Percentiles rank a stretch among this genome's conserved stretches.
phyloP scores from a whole-genome alignment of 2,329 filamentous ascomycete genomes.

The Ophiostoma sp. region DNA sequence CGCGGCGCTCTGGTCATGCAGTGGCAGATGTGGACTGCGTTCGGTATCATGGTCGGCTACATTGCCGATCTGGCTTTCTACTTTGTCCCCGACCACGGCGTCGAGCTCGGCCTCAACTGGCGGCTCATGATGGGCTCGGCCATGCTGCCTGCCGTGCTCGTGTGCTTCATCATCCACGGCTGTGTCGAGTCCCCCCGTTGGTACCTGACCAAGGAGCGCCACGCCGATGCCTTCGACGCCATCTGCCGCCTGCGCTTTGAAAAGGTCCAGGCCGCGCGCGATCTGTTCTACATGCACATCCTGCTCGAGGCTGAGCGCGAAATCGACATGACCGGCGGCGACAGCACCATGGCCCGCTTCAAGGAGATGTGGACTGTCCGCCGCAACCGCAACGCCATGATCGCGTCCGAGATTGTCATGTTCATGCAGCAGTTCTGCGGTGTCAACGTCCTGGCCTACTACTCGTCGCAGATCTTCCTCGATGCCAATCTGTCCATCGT shows the following conservation, averaged over 20 bases:
- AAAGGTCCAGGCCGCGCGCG: constrained; percentile 51
- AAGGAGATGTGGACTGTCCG: constrained; percentile 55
- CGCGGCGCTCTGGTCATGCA: constrained; percentile 66
- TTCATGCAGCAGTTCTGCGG: constrained; percentile 56
- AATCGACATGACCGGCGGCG: constrained; percentile 33
- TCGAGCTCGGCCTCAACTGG: constrained; percentile 56
- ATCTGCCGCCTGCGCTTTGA: constrained; percentile 45
- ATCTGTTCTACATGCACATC: constrained; percentile 53
- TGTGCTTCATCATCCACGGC: constrained; percentile 45
- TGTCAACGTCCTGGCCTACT: constrained; percentile 50
- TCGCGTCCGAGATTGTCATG: constrained; percentile 60
- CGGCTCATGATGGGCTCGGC: constrained; percentile 64
- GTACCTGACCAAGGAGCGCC: constrained; percentile 46
- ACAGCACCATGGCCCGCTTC: background rate
- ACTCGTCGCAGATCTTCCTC: constrained; percentile 57
- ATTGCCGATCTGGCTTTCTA: constrained; percentile 58
- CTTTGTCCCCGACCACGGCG: constrained; percentile 47
- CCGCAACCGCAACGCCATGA: constrained; percentile 56
- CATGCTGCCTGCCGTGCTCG: constrained; percentile 55
- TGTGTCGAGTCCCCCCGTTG: constrained; percentile 34
- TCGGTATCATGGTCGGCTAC: constrained; percentile 51
- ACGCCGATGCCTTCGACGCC: constrained; percentile 44
- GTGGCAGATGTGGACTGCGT: constrained; percentile 45
- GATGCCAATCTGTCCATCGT: constrained; percentile 48
- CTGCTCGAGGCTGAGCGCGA: constrained; percentile 53